A percentile compares a stretch with the other conserved stretches of the same genome.
Conservation (phyloP, 768 basidiomycete genomes). For the Mycena filopes region DNA sequence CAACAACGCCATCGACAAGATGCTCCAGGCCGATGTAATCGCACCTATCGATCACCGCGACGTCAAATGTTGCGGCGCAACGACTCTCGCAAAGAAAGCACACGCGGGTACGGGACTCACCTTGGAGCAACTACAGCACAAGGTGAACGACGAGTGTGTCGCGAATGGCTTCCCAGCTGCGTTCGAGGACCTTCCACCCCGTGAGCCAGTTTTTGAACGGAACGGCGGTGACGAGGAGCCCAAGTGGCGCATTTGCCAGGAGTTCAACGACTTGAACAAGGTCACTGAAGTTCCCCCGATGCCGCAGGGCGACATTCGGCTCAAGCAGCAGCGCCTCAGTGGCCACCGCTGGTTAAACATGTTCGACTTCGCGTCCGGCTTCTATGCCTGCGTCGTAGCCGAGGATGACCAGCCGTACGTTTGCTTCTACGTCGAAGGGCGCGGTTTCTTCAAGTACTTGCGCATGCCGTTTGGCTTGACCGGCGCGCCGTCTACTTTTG, state of each 20-base stretch:
- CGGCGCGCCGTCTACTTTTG: conserved; percentile 50
- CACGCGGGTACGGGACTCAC: conserved; percentile 17
- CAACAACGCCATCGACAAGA: conserved; percentile 36
- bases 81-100: conserved; percentile 31
- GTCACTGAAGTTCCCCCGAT: conserved; percentile 43
- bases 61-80: conserved; percentile 28
- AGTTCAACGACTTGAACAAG: conserved; percentile 48
- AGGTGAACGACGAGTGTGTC: conserved; percentile 28
- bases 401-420: conserved; percentile 41
- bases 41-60: conserved; percentile 17
- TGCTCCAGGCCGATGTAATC: conserved; percentile 32
- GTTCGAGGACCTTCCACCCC: conserved; percentile 30
- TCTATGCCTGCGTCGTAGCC: conserved; percentile 40
- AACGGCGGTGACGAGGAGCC: conserved; percentile 30
- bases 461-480: conserved; percentile 53
- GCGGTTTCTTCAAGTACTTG: conserved; percentile 47
- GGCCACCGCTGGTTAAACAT: conserved; percentile 48
- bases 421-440: conserved; percentile 49
- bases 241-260: conserved; percentile 55
- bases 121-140: conserved; percentile 20
- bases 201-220: neutral
- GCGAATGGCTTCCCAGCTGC: neutral
- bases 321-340: conserved; percentile 49
- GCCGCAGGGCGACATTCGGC: conserved; percentile 49
- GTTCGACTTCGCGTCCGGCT: conserved; percentile 52